phyloP scores from a whole-genome alignment of 1,139 yeast genomes.

The Taphrina sp. region DNA sequence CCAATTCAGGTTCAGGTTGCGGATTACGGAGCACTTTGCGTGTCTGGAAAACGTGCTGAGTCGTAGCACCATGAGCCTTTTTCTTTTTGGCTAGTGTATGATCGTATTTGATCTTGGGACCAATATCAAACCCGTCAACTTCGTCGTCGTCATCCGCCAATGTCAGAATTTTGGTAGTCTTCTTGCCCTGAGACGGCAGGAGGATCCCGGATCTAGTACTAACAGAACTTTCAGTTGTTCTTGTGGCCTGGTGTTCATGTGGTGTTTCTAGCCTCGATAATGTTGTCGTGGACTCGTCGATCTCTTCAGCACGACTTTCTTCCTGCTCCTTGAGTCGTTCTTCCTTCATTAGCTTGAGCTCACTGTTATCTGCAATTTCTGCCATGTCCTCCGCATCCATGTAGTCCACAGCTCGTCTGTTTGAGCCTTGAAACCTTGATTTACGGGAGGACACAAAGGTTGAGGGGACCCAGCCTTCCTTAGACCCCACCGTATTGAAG shows the following conservation, averaged over 20 bases:
- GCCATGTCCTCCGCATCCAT: constrained; percentile 45
- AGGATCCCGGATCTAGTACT: not conserved
- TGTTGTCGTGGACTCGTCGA: not conserved
- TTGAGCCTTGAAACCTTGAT: constrained; percentile 36
- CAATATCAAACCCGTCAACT: constrained; percentile 36
- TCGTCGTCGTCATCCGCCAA: constrained; percentile 38
- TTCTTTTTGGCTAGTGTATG: constrained; percentile 29
- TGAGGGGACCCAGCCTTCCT: constrained; percentile 44
- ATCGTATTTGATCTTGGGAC: constrained; percentile 34
- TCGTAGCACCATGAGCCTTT: constrained; percentile 23
- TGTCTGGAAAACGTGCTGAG: constrained; percentile 19
- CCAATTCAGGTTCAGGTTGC: constrained; percentile 10
- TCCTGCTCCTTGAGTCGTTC: constrained; percentile 21
- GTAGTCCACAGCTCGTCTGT: constrained; percentile 40
- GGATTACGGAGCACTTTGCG: constrained; percentile 2
- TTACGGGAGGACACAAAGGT: constrained; percentile 40
- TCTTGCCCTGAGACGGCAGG: not conserved
- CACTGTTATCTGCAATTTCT: constrained; percentile 39
- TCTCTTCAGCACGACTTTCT: not conserved
- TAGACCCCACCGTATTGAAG: constrained; percentile 44
- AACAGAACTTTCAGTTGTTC: not conserved
- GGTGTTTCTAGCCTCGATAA: no score
- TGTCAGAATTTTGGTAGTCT: constrained; percentile 35
- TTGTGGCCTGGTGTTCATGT: not conserved
- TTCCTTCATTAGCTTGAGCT: constrained; percentile 26